Conservation (phyloP, 1,284 basidiomycete genomes). For the Tilletia indica region DNA sequence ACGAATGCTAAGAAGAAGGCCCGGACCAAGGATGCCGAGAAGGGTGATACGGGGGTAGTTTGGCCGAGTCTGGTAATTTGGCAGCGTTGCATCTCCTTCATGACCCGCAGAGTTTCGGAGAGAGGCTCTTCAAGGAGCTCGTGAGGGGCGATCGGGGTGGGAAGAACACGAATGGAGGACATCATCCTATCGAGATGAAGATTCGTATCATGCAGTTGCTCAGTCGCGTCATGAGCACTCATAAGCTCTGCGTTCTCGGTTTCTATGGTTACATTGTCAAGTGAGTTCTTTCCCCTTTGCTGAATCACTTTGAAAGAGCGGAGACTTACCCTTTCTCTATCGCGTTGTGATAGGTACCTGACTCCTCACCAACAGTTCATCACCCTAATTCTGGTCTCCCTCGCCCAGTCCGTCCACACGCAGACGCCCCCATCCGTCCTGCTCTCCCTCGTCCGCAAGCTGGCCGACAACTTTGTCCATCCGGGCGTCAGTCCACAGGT, state of each 20-base stretch:
- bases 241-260: constrained; percentile 89
- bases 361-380: constrained; percentile 89
- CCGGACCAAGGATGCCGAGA: constrained; percentile 35
- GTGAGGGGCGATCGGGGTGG: constrained; percentile 75
- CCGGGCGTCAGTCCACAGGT: constrained; percentile 95
- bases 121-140: constrained; percentile 87
- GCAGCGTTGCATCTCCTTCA: constrained; percentile 88
- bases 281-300: constrained; percentile 32
- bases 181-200: constrained; percentile 83
- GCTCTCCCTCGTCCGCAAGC: constrained; percentile 82
- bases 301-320: constrained; percentile 53
- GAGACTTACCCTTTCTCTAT: constrained; percentile 58
- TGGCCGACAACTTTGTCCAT: constrained; percentile 94
- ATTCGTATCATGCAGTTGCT: constrained; percentile 95
- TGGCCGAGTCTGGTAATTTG: constrained; percentile 68
- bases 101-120: constrained; percentile 92
- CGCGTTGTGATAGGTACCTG: constrained; percentile 69
- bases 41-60: constrained; percentile 28
- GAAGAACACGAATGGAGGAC: constrained; percentile 56
- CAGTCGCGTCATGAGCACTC: constrained; percentile 87
- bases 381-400: constrained; percentile 87
- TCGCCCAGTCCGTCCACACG: constrained; percentile 94
- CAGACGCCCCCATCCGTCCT: constrained; percentile 91
- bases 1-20: constrained; percentile 42
- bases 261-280: constrained; percentile 94